Percentiles rank a stretch among this genome's conserved stretches.
Evolutionary conservation across 192 early-diverging fungal genomes (phyloP).

Genomic region (Thoreauomyces humboldtii): DNA sequence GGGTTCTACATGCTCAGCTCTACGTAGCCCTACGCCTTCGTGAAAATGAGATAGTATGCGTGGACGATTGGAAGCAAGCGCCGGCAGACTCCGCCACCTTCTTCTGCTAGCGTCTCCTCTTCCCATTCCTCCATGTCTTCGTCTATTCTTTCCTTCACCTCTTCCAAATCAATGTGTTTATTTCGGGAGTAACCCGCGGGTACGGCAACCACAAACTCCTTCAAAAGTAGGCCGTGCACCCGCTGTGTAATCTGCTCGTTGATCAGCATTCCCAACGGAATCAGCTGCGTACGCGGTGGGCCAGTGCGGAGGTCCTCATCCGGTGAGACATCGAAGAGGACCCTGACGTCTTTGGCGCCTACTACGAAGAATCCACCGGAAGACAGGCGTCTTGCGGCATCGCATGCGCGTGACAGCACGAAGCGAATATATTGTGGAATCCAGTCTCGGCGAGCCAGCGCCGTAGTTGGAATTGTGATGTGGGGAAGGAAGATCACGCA

Average conservation of each 20-base stretch:
- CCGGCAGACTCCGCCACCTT: constrained; percentile 1
- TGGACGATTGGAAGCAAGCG: constrained; percentile 36
- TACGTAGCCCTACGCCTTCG: not conserved
- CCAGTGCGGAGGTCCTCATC: too few relatives aligned
- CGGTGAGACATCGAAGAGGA: not conserved
- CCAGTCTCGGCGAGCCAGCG: constrained; percentile 20
- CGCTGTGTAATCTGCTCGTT: constrained; percentile 32
- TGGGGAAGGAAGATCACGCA: constrained; percentile 38
- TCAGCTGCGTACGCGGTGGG: constrained; percentile 6
- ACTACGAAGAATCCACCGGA: constrained; percentile 35
- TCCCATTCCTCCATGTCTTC: constrained; percentile 29
- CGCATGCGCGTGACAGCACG: constrained; percentile 19
- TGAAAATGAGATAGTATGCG: constrained; percentile 12
- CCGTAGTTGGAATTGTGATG: constrained; percentile 33
- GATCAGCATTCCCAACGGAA: constrained; percentile 29
- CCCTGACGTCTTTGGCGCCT: constrained; percentile 35
- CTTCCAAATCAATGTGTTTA: constrained; percentile 8
- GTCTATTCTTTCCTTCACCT: constrained; percentile 2
- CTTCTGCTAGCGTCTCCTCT: constrained; percentile 13
- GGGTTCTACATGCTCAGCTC: too few relatives aligned
- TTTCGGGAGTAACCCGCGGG: constrained; percentile 59
- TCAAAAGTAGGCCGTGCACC: too few relatives aligned
- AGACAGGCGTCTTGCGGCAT: constrained; percentile 25
- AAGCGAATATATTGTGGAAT: constrained; percentile 29
- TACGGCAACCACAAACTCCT: constrained; percentile 65